A percentile compares a stretch with the other conserved stretches of the same genome.
phyloP scores from a whole-genome alignment of 116 monocot genomes.

The Papilionanthe hybrid region DNA sequence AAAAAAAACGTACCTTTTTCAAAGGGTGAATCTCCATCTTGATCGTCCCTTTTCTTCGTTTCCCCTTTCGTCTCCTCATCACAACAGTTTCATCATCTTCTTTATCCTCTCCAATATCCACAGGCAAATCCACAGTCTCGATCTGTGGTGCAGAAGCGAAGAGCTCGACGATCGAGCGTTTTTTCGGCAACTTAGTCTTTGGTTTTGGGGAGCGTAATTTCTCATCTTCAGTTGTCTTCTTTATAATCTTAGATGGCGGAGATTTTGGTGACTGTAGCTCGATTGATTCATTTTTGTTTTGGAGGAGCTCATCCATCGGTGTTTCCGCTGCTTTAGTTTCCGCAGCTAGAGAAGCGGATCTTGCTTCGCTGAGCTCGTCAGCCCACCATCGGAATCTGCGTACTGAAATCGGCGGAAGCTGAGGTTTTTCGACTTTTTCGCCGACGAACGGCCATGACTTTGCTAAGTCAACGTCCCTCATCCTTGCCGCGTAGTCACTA shows the following conservation, averaged over 20 bases:
- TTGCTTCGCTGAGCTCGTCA: slow-evolving; percentile 16
- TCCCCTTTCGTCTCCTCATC: slow-evolving; percentile 16
- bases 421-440: neutral
- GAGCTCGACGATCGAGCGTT: slow-evolving; percentile 36
- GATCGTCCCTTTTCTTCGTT: neutral
- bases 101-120: neutral
- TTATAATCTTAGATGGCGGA: neutral
- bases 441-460: slow-evolving; percentile 25
- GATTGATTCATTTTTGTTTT: too few relatives aligned
- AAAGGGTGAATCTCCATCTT: neutral
- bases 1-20: neutral
- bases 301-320: too few relatives aligned
- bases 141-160: slow-evolving; percentile 35
- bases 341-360: neutral
- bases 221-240: neutral
- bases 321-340: neutral
- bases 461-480: slow-evolving; percentile 16
- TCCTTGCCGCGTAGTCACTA: slow-evolving; percentile 35
- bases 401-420: slow-evolving; percentile 13
- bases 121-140: slow-evolving; percentile 2
- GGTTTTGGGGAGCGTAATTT: neutral
- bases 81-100: neutral
- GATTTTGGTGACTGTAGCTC: neutral
- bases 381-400: slow-evolving; percentile 32
- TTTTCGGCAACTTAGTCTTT: slow-evolving; percentile 28